Percentiles rank a stretch among this genome's conserved stretches.
These are phyloP conservation scores for Ceratocystis papillata DNA, from an alignment of 2,329 filamentous ascomycete species.

Conservation along the genomic window DNA sequence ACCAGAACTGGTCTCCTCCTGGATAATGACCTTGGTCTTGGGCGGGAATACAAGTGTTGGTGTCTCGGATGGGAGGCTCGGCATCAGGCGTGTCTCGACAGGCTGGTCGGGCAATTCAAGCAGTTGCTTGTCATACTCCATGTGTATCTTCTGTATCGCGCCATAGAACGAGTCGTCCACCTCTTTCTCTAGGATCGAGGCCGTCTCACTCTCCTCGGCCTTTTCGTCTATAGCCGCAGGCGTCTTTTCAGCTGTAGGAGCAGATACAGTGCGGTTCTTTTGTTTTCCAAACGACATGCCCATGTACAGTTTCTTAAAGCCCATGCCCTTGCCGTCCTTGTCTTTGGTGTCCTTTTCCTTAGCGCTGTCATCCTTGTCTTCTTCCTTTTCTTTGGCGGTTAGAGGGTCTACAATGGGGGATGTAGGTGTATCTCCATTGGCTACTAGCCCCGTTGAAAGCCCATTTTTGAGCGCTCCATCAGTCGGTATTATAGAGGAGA, in stretches of 20 bases:
- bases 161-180: conserved; percentile 67
- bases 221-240: conserved; percentile 61
- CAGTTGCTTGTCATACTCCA: conserved; percentile 60
- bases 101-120: conserved; percentile 43
- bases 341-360: conserved; percentile 41
- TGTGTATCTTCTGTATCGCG: conserved; percentile 59
- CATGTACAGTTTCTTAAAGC: conserved; percentile 79
- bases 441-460: conserved; percentile 29
- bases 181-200: conserved; percentile 56
- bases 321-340: conserved; percentile 52
- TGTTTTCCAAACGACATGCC: conserved; percentile 63
- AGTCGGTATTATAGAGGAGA: conserved; percentile 60
- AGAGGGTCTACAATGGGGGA: conserved; percentile 39
- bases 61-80: conserved; percentile 61
- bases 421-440: conserved; percentile 30
- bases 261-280: conserved; percentile 58
- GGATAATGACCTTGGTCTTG: conserved; percentile 56
- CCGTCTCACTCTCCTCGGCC: conserved; percentile 54
- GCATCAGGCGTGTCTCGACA: conserved; percentile 54
- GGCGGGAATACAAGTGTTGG: conserved; percentile 63
- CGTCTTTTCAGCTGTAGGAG: conserved; percentile 59
- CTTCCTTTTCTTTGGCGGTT: conserved; percentile 36
- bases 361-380: conserved; percentile 42
- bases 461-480: conserved; percentile 37
- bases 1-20: conserved; percentile 54